Conservation (phyloP, 2,329 filamentous ascomycete genomes). For the Plenodomus lindquistii region DNA sequence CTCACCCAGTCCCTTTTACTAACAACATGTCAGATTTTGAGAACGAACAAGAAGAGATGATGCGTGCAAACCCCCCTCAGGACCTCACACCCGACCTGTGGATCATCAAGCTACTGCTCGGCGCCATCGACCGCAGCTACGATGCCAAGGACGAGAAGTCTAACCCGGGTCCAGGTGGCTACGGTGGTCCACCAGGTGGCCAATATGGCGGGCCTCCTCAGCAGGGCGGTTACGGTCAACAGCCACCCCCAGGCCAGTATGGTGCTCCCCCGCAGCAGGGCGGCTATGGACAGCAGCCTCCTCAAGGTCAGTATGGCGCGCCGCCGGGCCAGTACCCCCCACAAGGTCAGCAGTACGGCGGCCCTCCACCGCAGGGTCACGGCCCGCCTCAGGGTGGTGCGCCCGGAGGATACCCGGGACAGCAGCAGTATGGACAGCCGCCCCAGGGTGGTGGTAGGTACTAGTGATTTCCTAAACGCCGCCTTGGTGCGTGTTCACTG, state of each 20-base stretch:
- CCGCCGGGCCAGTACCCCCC: constrained; percentile 13
- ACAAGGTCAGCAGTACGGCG: constrained; percentile 10
- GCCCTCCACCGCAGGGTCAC: constrained; percentile 18
- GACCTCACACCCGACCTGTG: constrained; percentile 68
- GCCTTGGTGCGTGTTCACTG: background rate
- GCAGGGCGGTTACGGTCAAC: constrained; percentile 27
- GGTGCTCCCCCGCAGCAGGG: constrained; percentile 21
- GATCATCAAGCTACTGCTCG: constrained; percentile 69
- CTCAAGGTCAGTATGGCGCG: constrained; percentile 17
- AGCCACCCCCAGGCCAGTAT: constrained; percentile 23
- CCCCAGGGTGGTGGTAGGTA: constrained; percentile 3
- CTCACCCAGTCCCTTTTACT: constrained; percentile 1
- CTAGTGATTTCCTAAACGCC: background rate
- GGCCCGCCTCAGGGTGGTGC: constrained; percentile 25
- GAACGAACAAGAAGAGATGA: constrained; percentile 69
- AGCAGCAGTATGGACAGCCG: constrained; percentile 14
- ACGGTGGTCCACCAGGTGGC: constrained; percentile 31
- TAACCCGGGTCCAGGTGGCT: constrained; percentile 41
- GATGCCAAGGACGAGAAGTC: constrained; percentile 67
- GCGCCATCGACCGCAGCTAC: constrained; percentile 67
- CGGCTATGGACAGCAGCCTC: constrained; percentile 19
- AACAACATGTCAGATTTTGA: constrained; percentile 58
- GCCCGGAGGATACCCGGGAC: constrained; percentile 10
- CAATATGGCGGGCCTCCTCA: constrained; percentile 35
- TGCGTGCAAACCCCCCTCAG: constrained; percentile 62